Conservation (phyloP, 2,329 filamentous ascomycete genomes). For the Claviceps pusilla region DNA sequence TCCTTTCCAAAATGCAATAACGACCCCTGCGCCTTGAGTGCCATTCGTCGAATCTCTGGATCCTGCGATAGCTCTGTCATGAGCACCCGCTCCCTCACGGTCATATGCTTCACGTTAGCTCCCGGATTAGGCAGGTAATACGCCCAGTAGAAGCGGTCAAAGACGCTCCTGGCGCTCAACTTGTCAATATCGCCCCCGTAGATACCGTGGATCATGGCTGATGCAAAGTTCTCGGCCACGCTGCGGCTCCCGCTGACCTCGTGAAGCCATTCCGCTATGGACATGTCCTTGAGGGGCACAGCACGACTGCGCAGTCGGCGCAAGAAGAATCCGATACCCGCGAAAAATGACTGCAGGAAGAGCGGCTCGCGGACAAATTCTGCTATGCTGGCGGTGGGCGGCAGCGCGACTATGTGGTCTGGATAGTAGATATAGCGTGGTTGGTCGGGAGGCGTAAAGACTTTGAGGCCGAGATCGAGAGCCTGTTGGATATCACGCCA, state of each 20-base stretch:
- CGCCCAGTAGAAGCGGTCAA: constrained; percentile 18
- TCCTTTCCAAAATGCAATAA: constrained; percentile 25
- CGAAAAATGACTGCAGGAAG: constrained; percentile 17
- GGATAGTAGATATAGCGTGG: constrained; percentile 75
- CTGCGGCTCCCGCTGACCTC: constrained; percentile 14
- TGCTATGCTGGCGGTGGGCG: constrained; percentile 14
- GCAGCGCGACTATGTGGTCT: constrained; percentile 41
- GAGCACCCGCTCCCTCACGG: constrained; percentile 15
- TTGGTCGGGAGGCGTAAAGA: constrained; percentile 33
- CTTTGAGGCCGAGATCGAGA: constrained; percentile 21
- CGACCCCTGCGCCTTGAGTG: constrained; percentile 16
- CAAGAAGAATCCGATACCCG: constrained; percentile 13
- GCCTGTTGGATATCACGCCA: constrained; percentile 9
- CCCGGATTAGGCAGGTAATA: constrained; percentile 14
- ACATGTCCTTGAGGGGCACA: constrained; percentile 17
- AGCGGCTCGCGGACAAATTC: constrained; percentile 18
- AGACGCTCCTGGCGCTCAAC: constrained; percentile 54
- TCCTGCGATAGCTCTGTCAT: constrained; percentile 16
- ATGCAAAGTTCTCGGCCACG: constrained; percentile 57
- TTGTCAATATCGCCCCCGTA: constrained; percentile 80
- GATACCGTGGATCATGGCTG: constrained; percentile 70
- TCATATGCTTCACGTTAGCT: constrained; percentile 29
- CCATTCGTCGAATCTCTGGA: constrained; percentile 16
- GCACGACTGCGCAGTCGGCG: constrained; percentile 10
- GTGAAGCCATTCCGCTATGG: constrained; percentile 23